Conservation (phyloP, 2,329 filamentous ascomycete genomes). For the Fusarium coffeatum region DNA sequence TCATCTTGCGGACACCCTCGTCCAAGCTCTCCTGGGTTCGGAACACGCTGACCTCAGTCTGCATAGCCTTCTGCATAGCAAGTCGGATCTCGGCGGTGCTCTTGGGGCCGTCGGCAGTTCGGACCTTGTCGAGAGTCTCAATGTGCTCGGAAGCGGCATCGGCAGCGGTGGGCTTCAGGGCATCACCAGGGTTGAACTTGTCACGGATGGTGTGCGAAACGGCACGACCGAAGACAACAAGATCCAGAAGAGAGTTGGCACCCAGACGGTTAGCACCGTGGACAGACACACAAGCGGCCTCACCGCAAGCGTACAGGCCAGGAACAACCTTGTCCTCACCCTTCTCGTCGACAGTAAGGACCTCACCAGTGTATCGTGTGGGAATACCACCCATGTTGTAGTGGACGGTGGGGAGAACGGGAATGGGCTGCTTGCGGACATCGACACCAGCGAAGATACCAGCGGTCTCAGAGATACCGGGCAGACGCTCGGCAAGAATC, state of each 20-base stretch:
- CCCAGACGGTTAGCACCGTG: slow-evolving; percentile 98
- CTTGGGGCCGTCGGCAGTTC: slow-evolving; percentile 86
- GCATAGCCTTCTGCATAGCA: slow-evolving; percentile 98
- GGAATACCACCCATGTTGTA: slow-evolving; percentile 99
- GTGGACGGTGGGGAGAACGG: slow-evolving; percentile 95
- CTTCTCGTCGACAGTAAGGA: slow-evolving; percentile 84
- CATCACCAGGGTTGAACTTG: slow-evolving; percentile 85
- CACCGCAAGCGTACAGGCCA: slow-evolving; percentile 94
- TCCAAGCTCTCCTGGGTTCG: slow-evolving; percentile 93
- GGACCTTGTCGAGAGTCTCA: slow-evolving; percentile 83
- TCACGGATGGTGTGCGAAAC: slow-evolving; percentile 97
- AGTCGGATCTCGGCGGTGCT: slow-evolving; percentile 88
- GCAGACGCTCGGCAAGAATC: slow-evolving; percentile 93
- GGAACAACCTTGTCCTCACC: slow-evolving; percentile 95
- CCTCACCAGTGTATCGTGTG: slow-evolving; percentile 96
- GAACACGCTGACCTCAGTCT: slow-evolving; percentile 97
- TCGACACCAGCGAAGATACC: slow-evolving; percentile 98
- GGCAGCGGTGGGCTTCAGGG: slow-evolving; percentile 81
- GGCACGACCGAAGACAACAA: slow-evolving; percentile 97
- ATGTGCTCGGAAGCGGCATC: slow-evolving; percentile 93
- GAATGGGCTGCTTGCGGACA: slow-evolving; percentile 96
- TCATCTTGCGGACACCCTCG: slow-evolving; percentile 90
- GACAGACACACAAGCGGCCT: slow-evolving; percentile 96
- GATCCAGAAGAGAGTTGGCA: slow-evolving; percentile 96
- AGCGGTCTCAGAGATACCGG: slow-evolving; percentile 98